Conservation (phyloP, 257 asterid species). For the Salvia rosmarinus region DNA sequence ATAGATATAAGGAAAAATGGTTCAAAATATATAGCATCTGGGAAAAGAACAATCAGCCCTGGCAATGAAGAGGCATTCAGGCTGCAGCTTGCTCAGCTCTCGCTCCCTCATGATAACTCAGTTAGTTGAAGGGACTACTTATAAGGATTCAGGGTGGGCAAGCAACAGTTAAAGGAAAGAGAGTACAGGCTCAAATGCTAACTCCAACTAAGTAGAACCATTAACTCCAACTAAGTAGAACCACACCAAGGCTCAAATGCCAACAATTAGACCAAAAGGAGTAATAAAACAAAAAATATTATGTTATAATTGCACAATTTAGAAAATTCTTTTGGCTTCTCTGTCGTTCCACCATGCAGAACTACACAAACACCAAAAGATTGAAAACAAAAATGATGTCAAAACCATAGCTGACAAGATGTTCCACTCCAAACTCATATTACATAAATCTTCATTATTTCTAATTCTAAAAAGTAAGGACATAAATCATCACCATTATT, state of each 20-base stretch:
- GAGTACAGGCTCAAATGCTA: not conserved
- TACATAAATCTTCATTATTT: not conserved
- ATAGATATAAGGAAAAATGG: constrained; percentile 9
- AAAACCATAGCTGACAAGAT: not conserved
- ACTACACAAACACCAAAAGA: not conserved
- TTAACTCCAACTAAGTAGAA: constrained; percentile 10
- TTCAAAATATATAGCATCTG: not conserved
- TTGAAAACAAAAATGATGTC: constrained; percentile 9
- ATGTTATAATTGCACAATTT: constrained; percentile 16
- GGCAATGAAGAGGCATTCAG: constrained; percentile 23
- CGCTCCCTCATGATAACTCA: constrained; percentile 10
- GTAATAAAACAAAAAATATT: not conserved
- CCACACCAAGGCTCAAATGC: not conserved
- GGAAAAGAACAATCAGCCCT: not conserved
- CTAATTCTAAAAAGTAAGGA: not conserved
- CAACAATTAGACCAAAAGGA: constrained; percentile 7
- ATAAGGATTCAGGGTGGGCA: not conserved
- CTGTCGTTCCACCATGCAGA: not conserved
- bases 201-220: not conserved
- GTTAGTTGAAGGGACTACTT: constrained; percentile 1
- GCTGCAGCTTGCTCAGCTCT: constrained; percentile 13
- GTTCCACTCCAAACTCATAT: not conserved
- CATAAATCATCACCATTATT: not conserved
- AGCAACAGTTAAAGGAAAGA: not conserved
- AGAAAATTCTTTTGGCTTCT: not conserved